Evolutionary conservation across 1,284 basidiomycete species (phyloP), one percentile per base, ranked within the genome.

Genomic region (Lignosus rhinocerotis): DNA sequence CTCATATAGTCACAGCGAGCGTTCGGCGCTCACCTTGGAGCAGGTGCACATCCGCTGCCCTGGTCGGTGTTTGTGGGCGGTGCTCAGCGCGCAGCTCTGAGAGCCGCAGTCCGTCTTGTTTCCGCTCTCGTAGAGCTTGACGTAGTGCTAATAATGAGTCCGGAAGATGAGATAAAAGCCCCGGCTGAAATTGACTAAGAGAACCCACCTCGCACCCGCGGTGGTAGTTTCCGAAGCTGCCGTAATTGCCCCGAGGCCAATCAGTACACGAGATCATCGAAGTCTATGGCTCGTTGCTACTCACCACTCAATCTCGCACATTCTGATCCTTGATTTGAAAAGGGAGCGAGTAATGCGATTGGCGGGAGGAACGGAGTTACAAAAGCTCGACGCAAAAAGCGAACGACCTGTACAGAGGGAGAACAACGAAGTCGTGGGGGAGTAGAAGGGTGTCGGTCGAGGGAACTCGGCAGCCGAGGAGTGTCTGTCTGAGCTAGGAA

Each of bases 111-210:
- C 71, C 47, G 60, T 67, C 59, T 68, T 67, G 64, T 67, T 61
- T 36, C 71, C 71, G 43, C 69, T 68, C 57, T 73, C 71, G 64
- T 72, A 72, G 30, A 66, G 62, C 61, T 73, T 73, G 44, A 73
- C 68, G 51, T 69, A 73, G 60, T 73, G 71, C 70, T 73, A 49
- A 31, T 16, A 38, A 12, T 21, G 21, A 38, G 47, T 41, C 38
- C 5, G 45, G 30, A 25, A 17, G 31, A 44, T 10, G 53, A 58
- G 11, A 56, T 17, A 33, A 25, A 25, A 4, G 7, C 7, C 32
- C 21, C n/a, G 42, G 32, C 17, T 41, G 45, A 34, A 36, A 1
- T 17, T 12, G 32, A 30, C 6, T 6, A 41, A 46, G 56, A 46
- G 42, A 44, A 43, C 66, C 51, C 55, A 71, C 71, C 61, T 70